Evolutionary conservation across 2,329 filamentous ascomycete genomes (phyloP), one percentile per base, ranked within the genome.

Genomic region (Allantophomopsis lycopodina): DNA sequence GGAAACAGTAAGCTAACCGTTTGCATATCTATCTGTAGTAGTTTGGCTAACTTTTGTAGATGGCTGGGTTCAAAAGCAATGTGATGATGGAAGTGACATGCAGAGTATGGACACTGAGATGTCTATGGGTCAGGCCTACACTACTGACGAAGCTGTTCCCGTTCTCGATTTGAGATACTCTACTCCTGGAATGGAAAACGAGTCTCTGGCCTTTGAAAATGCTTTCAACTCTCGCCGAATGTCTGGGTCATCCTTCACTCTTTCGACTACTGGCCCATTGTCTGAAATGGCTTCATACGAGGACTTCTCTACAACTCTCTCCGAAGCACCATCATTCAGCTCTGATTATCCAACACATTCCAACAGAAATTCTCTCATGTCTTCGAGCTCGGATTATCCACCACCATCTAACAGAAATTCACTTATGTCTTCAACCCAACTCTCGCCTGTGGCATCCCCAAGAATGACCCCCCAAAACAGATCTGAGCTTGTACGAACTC

Each of bases 391-490:
- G 7, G 76, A 80, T 50, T 83, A 79, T 52, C 78, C 79, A 35
- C 69, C 74, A 11, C 70, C 69, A 44, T 79, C 76, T 21, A 79
- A 79, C 58, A 64, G 74, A 42, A 83, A 75, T 55, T 82, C 76
- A n/a, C 58, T 82, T 46, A 80, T 82, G 62, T 76, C 76, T 23
- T 76, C 78, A 20, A 81, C 74, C 8, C 76, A 83, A 44, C 60
- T 86, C 20, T 86, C 81, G 1, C 81, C 83, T 2, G 75, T 84
- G 15, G 73, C 77, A 5, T 86, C 82, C 16, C 82, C 82, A 32
- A 68, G 73, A 40, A 70, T 80, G 69, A 69, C 75, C 39, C 64
- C 71, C 8, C 73, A 77, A 48, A 65, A 66, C 49, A 68, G 75
- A 23, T 69, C 72, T 12, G 75, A 79, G 44, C 68, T 71, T 45